Evolutionary conservation across 768 basidiomycete species (phyloP), one percentile per base, ranked within the genome.

Genomic region (Kwoniella shandongensis): DNA sequence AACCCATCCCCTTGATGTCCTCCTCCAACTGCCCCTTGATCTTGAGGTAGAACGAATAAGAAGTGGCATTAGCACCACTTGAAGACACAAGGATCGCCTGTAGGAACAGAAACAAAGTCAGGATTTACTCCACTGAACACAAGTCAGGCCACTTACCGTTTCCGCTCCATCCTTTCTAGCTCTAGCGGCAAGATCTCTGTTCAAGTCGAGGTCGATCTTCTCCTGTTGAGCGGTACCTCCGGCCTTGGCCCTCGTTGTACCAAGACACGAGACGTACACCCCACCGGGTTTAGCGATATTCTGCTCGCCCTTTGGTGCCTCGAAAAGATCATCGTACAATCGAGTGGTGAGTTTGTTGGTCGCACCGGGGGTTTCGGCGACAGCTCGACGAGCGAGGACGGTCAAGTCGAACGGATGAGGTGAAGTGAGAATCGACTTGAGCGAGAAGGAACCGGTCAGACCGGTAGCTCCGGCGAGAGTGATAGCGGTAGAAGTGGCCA

Each of bases 11-110:
- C 27, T 67, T 70, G 11, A 74, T 51, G 23, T 41, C 63, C n/a
- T 76, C 71, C 39, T 76, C 71, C 25, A 76, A 46, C 46, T 63
- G 42, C 26, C 75, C 75, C 54, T 76, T 76, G 61, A 76, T 70
- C 29, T 44, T 20, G 1, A 56, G 29, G 36, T 76, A 76, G 23
- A 61, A 59, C 26, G 65, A 55, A 32, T 39, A 40, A 1, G 69
- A 69, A 13, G 35, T 53, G 3, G 67, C 22, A 20, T 30, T 29
- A 0, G 67, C 63, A 4, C 69, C 69, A 13, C 45, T 53, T 4
- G 67, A 65, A 0, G 75, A 74, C 13, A 73, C 67, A 25, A 76
- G 67, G 52, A 76, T 72, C 44, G 62, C 59, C 74, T 75, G 57
- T 15, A 22, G 2, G 44, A 11, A n/a, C 54, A 51, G 32, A 27